phyloP scores from a whole-genome alignment of 352 stramenopile genomes.

The Pythium sukuiense region DNA sequence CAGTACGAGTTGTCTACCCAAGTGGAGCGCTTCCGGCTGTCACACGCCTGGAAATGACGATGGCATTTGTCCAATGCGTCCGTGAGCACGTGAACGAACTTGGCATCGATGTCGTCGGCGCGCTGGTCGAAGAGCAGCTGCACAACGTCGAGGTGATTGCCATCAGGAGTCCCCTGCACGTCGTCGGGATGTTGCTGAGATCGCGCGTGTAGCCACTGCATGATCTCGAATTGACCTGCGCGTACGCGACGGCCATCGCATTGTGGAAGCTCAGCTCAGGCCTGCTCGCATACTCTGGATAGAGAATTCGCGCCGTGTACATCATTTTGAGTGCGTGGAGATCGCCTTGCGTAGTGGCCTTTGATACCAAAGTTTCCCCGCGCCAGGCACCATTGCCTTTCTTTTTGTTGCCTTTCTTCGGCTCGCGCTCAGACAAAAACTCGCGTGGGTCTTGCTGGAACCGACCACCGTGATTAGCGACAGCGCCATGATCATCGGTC shows the following conservation, averaged over 20 bases:
- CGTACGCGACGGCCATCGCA: not conserved
- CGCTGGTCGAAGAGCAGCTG: not conserved
- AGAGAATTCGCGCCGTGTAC: not conserved
- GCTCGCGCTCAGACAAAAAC: too few species aligned
- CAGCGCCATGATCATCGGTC: too few species aligned
- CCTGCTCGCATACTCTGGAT: not conserved
- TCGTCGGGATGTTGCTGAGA: not conserved
- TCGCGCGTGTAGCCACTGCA: not conserved
- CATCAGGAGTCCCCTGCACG: too few species aligned
- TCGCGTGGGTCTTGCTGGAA: too few species aligned
- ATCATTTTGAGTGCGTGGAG: not conserved
- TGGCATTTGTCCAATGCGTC: not conserved
- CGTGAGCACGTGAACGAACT: not conserved
- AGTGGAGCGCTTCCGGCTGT: not conserved
- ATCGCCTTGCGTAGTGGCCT: not conserved
- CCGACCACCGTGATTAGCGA: too few species aligned
- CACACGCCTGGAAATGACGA: not conserved
- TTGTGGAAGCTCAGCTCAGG: not conserved
- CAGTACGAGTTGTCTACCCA: not conserved
- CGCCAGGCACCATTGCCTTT: too few species aligned
- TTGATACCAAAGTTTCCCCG: not conserved
- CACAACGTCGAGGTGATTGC: too few species aligned
- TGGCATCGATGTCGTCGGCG: not conserved
- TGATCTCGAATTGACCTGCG: not conserved
- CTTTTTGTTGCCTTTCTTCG: too few species aligned